Base-by-base conservation (phyloP, 2,329 filamentous ascomycete species). In the Seiridium unicorne region DNA sequence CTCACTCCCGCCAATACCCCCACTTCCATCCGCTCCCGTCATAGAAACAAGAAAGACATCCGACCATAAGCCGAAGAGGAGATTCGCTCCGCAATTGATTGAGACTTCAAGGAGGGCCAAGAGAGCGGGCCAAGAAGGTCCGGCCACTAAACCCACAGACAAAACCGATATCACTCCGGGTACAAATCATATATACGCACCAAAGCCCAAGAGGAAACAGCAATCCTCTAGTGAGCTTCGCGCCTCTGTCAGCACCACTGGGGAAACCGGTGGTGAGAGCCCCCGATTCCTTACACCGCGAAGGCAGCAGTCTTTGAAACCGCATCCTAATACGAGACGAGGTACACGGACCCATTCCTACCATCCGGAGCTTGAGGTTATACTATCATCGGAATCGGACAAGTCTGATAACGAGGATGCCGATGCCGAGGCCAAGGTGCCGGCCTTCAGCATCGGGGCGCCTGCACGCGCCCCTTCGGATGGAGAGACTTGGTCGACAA, bases 81-180 rank as follows among this genome's bases (percentile, higher is more conserved):
- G 78, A 61, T 96, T 96, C 72, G 84, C 88, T 36, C 92, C 92
- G 10, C 89, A 94, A 68, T 79, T 96, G 59, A 88, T 96, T 63
- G 92, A 94, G 74, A 93, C 91, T 3, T 89, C 89, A 3, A 86
- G 87, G 67, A 83, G 92, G 57, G 87, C 87, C 40, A 86, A 89
- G 63, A 87, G 87, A 68, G 84, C 84, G 13, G 87, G 87, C 26
- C 89, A 92, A 66, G 74, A 81, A 1, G 82, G 81, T 5, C 86
- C 87, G 26, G 84, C 87, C 36, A 85, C 87, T 31, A 81, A 80
- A 58, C 86, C 84, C 9, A 83, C 84, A 60, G 87, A 91, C 75
- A 91, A 89, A 76, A 92, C 90, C 42, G 89, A 92, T 69, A 88
- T 88, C 59, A 86, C 84, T 0, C 85, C 86, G 44, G 86, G 86